Base-by-base conservation (phyloP, 345 rosid genomes). In the Odontarrhena argentea region DNA sequence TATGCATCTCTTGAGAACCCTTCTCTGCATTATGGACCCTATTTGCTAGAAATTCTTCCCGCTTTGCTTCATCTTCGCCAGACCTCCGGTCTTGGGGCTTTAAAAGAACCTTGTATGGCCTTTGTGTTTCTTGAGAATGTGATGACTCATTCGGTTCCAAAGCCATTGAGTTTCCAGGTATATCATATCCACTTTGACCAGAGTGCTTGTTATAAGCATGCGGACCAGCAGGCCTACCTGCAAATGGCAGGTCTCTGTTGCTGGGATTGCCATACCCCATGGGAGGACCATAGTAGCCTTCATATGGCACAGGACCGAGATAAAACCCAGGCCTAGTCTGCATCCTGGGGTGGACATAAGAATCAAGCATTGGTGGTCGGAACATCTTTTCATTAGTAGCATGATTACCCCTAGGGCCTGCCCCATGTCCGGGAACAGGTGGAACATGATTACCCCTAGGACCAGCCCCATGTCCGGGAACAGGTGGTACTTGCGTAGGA, bases 261-360 rank as follows among this genome's bases (percentile, higher is more conserved):
- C 67, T 80, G 60, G 93, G 63, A 77, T 69, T 79, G 62, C 82
- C 78, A 63, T 86, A 91, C 59, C 92, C 84, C 92, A 85, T 78
- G 50, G 96, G 94, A 77, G 91, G 92, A 77, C 92, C 90, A 74
- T 81, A 87, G 70, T 81, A 91, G 49, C 88, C 83, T 68, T 94
- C 97, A 32, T 80, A 86, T 40, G 87, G 78, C 36, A 87, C 81
- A 9, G 89, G 97, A 57, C 87, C 89, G 65, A 86, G 81, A 80
- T 80, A 89, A 85, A 84, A 91, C 9, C 94, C 89, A 68, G 98
- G 99, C 76, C 96, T 84, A 65, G 84, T 65, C 55, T 90, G 93
- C 96, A 91, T 87, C 77, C 86, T 83, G 50, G 94, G 96, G 37
- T 76, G 86, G 47, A 82, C 79, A 65, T 73, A 87, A 77, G 88